phyloP scores from a whole-genome alignment of 1,139 yeast genomes.

The Taphrina sp. region DNA sequence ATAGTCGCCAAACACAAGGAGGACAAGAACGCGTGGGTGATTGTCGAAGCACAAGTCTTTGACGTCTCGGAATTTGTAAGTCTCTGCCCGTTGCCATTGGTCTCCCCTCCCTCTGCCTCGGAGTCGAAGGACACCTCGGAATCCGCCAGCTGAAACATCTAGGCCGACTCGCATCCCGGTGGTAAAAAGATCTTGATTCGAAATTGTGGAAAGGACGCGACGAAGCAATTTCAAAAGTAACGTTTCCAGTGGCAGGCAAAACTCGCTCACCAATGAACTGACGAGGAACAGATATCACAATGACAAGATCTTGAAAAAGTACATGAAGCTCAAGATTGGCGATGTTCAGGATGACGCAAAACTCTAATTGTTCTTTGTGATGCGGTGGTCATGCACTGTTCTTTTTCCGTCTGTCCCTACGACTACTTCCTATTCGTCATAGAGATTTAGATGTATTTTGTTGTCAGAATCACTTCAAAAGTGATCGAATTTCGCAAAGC shows the following conservation, averaged over 20 bases:
- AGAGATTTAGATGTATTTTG: too few species aligned
- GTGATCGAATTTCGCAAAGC: neutral
- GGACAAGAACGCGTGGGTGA: conserved; percentile 56
- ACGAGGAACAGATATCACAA: conserved; percentile 47
- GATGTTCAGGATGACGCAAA: conserved; percentile 2
- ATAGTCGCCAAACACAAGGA: neutral
- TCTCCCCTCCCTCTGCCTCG: too few species aligned
- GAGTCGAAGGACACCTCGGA: too few species aligned
- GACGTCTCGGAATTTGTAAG: conserved; percentile 57
- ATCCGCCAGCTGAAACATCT: too few species aligned
- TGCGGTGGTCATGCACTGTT: too few species aligned
- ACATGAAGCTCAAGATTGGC: conserved; percentile 47
- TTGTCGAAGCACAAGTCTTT: conserved; percentile 81
- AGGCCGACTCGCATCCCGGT: conserved; percentile 86
- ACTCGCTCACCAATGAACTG: too few species aligned
- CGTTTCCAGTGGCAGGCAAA: too few species aligned
- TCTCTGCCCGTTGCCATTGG: too few species aligned
- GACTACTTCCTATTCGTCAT: too few species aligned
- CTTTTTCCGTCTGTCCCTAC: too few species aligned
- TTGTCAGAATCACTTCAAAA: too few species aligned
- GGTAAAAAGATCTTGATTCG: conserved; percentile 70
- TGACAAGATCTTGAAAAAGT: conserved; percentile 46
- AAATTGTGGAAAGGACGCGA: conserved; percentile 88
- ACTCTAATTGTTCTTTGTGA: too few species aligned
- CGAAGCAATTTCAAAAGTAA: conserved; percentile 57